A percentile compares a stretch with the other conserved stretches of the same genome.
Evolutionary conservation across 2,329 filamentous ascomycete genomes (phyloP).

Genomic region (Nemania sp.): DNA sequence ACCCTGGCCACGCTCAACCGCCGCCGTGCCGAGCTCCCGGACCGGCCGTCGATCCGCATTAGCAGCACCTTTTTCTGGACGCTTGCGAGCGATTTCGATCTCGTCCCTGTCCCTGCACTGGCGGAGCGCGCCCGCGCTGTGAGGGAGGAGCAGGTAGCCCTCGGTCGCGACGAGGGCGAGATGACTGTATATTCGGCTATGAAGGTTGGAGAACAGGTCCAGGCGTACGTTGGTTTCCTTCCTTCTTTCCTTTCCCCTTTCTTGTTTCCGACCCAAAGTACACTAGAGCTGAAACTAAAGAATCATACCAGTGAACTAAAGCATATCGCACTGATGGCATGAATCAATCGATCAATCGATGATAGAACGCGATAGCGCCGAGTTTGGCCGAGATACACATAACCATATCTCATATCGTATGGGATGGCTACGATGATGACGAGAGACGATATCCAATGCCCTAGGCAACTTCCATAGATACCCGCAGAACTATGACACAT

Average conservation of each 20-base stretch:
- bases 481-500: not conserved
- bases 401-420: not conserved
- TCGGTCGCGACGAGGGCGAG: constrained; percentile 66
- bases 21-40: constrained; percentile 57
- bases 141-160: constrained; percentile 59
- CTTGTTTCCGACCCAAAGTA: not conserved
- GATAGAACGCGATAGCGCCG: not conserved
- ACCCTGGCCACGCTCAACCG: constrained; percentile 62
- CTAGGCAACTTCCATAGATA: not conserved
- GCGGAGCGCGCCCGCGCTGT: constrained; percentile 59
- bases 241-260: constrained; percentile 1
- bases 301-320: constrained; percentile 59
- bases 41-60: constrained; percentile 67
- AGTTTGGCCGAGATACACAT: not conserved
- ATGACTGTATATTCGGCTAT: constrained; percentile 62
- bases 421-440: not conserved
- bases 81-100: constrained; percentile 66
- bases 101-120: constrained; percentile 63
- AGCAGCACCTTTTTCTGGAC: constrained; percentile 73
- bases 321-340: constrained; percentile 65
- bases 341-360: constrained; percentile 24
- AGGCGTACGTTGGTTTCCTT: constrained; percentile 57
- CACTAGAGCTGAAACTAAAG: constrained; percentile 20
- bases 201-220: constrained; percentile 71
- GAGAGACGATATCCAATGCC: not conserved